Percentiles rank a stretch among this genome's conserved stretches.
These are phyloP conservation scores for Exophiala dermatitidis DNA, from an alignment of 2,329 filamentous ascomycete genomes.

Conservation along the genomic window DNA sequence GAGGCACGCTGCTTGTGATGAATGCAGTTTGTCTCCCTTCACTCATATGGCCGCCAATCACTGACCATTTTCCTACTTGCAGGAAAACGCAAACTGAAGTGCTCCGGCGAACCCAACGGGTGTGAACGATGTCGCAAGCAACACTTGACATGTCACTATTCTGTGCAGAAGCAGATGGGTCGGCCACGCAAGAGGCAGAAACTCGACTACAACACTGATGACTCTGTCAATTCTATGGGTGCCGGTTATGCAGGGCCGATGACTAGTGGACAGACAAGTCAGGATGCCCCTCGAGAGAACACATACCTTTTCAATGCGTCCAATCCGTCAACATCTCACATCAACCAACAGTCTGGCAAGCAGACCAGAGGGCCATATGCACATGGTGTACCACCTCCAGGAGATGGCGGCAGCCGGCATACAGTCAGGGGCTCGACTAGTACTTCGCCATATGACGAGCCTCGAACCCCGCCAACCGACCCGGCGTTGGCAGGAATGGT, in stretches of 20 bases:
- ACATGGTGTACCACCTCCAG: neutral
- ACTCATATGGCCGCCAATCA: slow-evolving; percentile 15
- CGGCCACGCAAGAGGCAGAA: slow-evolving; percentile 39
- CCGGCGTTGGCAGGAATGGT: neutral
- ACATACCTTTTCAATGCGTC: slow-evolving; percentile 14
- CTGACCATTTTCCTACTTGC: too few relatives aligned
- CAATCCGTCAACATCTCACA: slow-evolving; percentile 16
- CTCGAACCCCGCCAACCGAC: slow-evolving; percentile 12
- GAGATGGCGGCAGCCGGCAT: neutral
- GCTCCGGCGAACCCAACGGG: slow-evolving; percentile 40
- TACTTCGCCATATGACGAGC: slow-evolving; percentile 11
- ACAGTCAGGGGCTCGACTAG: slow-evolving; percentile 4
- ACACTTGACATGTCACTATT: slow-evolving; percentile 39
- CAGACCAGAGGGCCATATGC: neutral
- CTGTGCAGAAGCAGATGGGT: slow-evolving; percentile 44
- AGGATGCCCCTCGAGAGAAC: too few relatives aligned
- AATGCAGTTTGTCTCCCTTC: slow-evolving; percentile 37
- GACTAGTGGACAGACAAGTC: too few relatives aligned
- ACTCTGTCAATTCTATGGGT: too few relatives aligned
- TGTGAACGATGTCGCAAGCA: slow-evolving; percentile 40
- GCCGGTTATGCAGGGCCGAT: too few relatives aligned
- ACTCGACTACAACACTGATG: slow-evolving; percentile 25
- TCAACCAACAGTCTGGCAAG: slow-evolving; percentile 10
- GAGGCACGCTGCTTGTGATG: slow-evolving; percentile 43
- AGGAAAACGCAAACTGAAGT: slow-evolving; percentile 45